Base-by-base conservation (phyloP, 768 basidiomycete species). In the Calocybe gangraenosa region DNA sequence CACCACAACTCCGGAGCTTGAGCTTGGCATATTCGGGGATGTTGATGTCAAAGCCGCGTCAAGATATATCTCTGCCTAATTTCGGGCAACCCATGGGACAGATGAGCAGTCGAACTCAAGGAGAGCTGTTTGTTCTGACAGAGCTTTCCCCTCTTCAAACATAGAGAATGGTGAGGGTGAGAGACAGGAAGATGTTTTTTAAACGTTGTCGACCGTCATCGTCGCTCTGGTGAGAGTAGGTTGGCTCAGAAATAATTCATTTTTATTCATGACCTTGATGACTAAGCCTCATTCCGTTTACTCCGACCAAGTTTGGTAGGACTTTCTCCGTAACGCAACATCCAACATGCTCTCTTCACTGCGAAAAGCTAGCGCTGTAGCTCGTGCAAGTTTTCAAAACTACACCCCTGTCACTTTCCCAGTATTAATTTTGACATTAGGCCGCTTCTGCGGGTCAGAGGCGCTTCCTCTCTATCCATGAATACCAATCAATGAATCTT, bases 401-500 rank as follows among this genome's bases (percentile, higher is more conserved):
- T 40, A n/a, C n/a, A n/a, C n/a, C 28, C 38, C 48, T 21, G 5
- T 28, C 11, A 13, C 44, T 30, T 37, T 3, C 20, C 15, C 28
- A n/a, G n/a, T 22, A 28, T 15, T 38, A 31, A 21, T 38, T 49
- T 49, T 45, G 20, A 46, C 46, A 58, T 48, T 57, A 88, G 86
- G 68, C 72, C 64, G 77, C 73, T 56, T 82, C 80, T 78, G 79
- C 81, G 58, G 79, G 83, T 62, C 92, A 94, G 78, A 88, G 76
- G 71, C 89, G 93, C 53, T 87, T 82, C 64, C 81, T 97, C 58
- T 95, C 92, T 19, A 93, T 99, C 58, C 96, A 99, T 69, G 96
- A 99, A 71, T 91, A 96, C 71, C 94, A 98, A 67, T 95, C 93
- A 35, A 87, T 98, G 66, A 84, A 85, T 53, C 75, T 99, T 37